Evolutionary conservation across 2,329 filamentous ascomycete species (phyloP), one percentile per base, ranked within the genome.

Genomic region (Dactylellina leptospora): DNA sequence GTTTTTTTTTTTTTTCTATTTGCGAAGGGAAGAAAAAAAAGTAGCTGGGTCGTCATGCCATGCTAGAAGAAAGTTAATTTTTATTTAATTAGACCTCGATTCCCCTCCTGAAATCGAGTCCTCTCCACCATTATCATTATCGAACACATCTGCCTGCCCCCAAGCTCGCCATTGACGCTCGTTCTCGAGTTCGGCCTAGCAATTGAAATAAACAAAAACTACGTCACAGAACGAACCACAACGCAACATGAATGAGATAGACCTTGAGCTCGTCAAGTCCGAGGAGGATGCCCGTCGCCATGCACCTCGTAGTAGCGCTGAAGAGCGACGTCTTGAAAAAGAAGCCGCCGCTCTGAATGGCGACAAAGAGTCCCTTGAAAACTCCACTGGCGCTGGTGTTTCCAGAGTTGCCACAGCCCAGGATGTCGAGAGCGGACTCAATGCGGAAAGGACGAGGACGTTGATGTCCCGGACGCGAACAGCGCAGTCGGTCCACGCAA

Each of bases 181-280:
- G 20, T 10, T 28, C 9, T 53, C 45, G 45, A 23, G 11, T 18
- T 62, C 56, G 50, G 61, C 50, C 40, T 64, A 33, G 54, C 38
- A n/a, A n/a, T 10, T 22, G 38, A 4, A 20, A 50, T n/a, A 23
- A 44, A 20, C 42, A 38, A 16, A n/a, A 40, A 54, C 44, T 25
- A 40, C 56, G 51, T 59, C 45, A 63, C 58, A 60, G 36, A 36
- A 42, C 8, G n/a, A 13, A 10, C 22, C 9, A 30, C 33, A 44
- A 63, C 64, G 25, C 27, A 51, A 40, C 22, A 71, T 71, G 66
- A 71, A 71, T 30, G 66, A 71, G 44, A n/a, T 71, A 9, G 66
- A 71, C 51, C 25, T 59, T 44, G 66, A 71, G 30, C 50, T 71
- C 18, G 30, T 63, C 8, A 71, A 71, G 42, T 63, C 50, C 25